Percentiles rank a stretch among this genome's conserved stretches.
Conservation (phyloP, 768 basidiomycete species). For the Tylopilus balloui region DNA sequence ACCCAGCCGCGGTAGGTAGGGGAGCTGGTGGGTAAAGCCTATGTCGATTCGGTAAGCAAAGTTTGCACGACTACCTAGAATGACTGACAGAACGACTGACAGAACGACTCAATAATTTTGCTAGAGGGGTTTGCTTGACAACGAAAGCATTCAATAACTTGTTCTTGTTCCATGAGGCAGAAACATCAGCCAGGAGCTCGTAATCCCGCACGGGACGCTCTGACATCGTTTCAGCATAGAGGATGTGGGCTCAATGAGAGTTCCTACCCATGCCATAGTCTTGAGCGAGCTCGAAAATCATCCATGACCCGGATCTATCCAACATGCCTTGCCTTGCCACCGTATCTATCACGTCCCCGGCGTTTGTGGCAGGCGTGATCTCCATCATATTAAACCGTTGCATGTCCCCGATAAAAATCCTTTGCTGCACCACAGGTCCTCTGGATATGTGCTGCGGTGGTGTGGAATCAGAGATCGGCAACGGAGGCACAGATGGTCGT, state of each 20-base stretch:
- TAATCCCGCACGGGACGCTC: constrained; percentile 89
- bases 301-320: constrained; percentile 69
- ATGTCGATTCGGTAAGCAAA: constrained; percentile 38
- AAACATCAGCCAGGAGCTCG: constrained; percentile 75
- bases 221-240: constrained; percentile 30
- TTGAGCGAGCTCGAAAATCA: constrained; percentile 85
- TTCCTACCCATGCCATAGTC: constrained; percentile 88
- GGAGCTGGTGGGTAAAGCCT: constrained; percentile 47
- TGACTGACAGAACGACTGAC: constrained; percentile 55
- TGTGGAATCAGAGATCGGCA: constrained; percentile 33
- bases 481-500: constrained; percentile 37
- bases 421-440: constrained; percentile 49
- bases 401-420: constrained; percentile 73
- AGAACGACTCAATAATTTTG: constrained; percentile 51
- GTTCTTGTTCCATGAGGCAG: constrained; percentile 85
- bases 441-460: constrained; percentile 28
- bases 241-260: neutral
- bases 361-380: constrained; percentile 60
- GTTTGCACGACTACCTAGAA: constrained; percentile 30
- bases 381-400: constrained; percentile 75
- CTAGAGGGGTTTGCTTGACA: constrained; percentile 68
- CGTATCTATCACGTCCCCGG: constrained; percentile 65
- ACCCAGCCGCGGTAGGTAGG: constrained; percentile 58
- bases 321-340: constrained; percentile 66
- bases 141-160: constrained; percentile 78